These are phyloP conservation scores for Tubosaeta sp. DNA, from an alignment of 768 basidiomycete genomes.

Conservation along the genomic window DNA sequence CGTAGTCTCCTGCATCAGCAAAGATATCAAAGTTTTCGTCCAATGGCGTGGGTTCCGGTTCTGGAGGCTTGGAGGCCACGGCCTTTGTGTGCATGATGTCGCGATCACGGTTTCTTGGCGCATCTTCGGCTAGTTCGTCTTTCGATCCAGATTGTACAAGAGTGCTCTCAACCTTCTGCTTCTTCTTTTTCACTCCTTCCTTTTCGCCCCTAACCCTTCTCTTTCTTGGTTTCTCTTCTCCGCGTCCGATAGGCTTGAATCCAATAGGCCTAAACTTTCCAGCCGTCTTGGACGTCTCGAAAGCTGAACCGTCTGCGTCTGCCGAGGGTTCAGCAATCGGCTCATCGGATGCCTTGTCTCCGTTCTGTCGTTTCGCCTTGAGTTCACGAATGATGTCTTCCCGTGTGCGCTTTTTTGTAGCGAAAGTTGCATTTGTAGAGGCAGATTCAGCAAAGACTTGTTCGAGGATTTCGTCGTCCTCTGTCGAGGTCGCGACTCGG, in stretches of 20 bases:
- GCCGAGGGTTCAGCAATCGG: conserved; percentile 10
- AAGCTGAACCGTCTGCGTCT: conserved; percentile 21
- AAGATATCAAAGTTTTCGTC: conserved; percentile 84
- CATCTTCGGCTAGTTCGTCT: background rate
- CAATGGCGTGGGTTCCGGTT: conserved; percentile 23
- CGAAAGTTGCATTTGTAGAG: conserved; percentile 18
- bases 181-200: conserved; percentile 45
- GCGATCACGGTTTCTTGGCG: background rate
- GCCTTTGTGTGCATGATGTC: background rate
- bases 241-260: conserved; percentile 56
- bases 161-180: conserved; percentile 41
- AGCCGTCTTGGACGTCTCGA: conserved; percentile 35
- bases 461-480: conserved; percentile 81
- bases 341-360: conserved; percentile 8
- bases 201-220: conserved; percentile 44
- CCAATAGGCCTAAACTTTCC: conserved; percentile 54
- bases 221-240: conserved; percentile 38
- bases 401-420: conserved; percentile 69
- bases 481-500: conserved; percentile 48
- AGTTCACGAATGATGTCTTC: conserved; percentile 71
- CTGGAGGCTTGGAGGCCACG: conserved; percentile 9
- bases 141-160: conserved; percentile 14
- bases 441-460: conserved; percentile 56
- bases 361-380: conserved; percentile 54
- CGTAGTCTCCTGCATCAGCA: conserved; percentile 78